Conservation (phyloP, 2,329 filamentous ascomycete genomes). For the Coniochaeta pulveracea region DNA sequence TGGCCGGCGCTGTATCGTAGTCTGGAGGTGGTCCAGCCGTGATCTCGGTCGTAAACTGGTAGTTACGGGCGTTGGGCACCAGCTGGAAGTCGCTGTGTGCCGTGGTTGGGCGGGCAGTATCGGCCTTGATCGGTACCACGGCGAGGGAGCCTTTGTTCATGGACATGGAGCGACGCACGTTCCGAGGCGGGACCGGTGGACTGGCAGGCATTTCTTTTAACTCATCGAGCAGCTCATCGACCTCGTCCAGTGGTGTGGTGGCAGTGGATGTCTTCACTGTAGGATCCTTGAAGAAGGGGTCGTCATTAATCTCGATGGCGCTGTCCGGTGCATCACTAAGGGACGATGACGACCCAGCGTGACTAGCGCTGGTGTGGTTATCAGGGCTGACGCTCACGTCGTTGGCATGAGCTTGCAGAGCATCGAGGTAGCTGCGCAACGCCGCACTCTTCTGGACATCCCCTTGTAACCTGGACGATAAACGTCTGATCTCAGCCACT, state of each 20-base stretch:
- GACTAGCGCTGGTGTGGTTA: conserved; percentile 4
- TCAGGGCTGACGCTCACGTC: conserved; percentile 6
- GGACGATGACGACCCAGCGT: conserved; percentile 15
- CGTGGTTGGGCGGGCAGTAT: conserved; percentile 2
- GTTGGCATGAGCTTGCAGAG: conserved; percentile 52
- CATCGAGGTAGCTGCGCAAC: conserved; percentile 56
- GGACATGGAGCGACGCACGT: conserved; percentile 3
- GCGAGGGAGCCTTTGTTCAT: not conserved
- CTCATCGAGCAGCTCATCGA: conserved; percentile 18
- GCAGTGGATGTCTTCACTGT: conserved; percentile 9
- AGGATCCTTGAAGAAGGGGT: conserved; percentile 13
- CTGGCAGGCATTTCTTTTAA: conserved; percentile 13
- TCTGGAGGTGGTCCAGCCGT: not conserved
- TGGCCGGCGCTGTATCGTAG: not conserved
- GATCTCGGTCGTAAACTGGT: not conserved
- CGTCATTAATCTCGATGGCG: conserved; percentile 25
- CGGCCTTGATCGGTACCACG: conserved; percentile 3
- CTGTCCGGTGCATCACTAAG: conserved; percentile 26
- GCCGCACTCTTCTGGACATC: conserved; percentile 54
- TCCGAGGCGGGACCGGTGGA: conserved; percentile 16
- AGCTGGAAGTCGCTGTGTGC: no score
- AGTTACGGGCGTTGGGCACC: no score
- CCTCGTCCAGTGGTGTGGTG: conserved; percentile 17
- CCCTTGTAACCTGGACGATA: conserved; percentile 19
- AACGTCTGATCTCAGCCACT: conserved; percentile 21